Conservation (phyloP, 2,329 filamentous ascomycete species). For the Pyricularia sp. region DNA sequence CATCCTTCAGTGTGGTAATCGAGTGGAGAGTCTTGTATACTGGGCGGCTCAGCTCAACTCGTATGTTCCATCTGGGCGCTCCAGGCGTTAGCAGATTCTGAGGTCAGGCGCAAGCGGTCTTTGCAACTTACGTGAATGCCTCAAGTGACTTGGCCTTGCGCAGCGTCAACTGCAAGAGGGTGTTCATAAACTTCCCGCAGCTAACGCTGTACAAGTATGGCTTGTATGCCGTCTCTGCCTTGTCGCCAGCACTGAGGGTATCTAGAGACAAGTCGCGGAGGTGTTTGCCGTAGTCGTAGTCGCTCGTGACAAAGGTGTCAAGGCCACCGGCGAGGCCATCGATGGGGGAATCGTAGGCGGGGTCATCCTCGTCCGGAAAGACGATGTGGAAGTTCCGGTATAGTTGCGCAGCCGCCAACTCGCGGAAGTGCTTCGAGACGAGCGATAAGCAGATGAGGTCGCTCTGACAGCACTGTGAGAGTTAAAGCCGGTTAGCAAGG, state of each 20-base stretch:
- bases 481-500: neutral
- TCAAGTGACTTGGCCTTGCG: conserved; percentile 46
- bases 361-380: conserved; percentile 50
- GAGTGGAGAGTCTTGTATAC: conserved; percentile 48
- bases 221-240: conserved; percentile 44
- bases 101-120: neutral
- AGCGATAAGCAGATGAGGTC: conserved; percentile 50
- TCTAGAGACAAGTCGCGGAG: conserved; percentile 47
- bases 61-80: conserved; percentile 48
- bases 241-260: conserved; percentile 39
- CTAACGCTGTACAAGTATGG: conserved; percentile 44
- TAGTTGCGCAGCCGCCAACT: conserved; percentile 46
- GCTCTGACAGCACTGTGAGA: conserved; percentile 34
- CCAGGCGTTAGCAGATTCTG: neutral
- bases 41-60: conserved; percentile 49
- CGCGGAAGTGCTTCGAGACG: conserved; percentile 47
- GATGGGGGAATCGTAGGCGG: conserved; percentile 39
- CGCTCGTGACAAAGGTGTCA: conserved; percentile 52
- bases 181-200: conserved; percentile 57
- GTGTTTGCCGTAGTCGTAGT: conserved; percentile 53
- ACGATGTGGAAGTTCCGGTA: conserved; percentile 53
- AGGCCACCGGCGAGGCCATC: conserved; percentile 49
- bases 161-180: conserved; percentile 45
- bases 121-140: conserved; percentile 39
- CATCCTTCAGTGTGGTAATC: conserved; percentile 38